Evolutionary conservation across 176 grass and related monocot species (phyloP), one percentile per base, ranked within the genome.

Genomic region (Secale cereale): DNA sequence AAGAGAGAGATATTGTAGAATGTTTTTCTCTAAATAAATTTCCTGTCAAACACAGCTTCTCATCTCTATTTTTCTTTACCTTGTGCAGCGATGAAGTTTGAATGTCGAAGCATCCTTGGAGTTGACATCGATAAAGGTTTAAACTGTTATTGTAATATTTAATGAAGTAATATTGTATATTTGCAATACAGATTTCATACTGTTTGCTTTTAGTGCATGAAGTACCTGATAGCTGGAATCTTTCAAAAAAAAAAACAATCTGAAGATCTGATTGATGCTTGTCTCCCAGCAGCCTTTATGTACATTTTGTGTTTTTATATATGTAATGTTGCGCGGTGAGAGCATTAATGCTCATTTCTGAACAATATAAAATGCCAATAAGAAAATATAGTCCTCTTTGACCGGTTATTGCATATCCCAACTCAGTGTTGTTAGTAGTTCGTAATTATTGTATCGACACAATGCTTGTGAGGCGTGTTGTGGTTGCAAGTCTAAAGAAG

Each of bases 111-210:
- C 63, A 96, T 99, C 70, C 65, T 92, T 82, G 97, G 97, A 85
- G 82, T 99, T 83, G 97, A 99, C 50, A 99, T 96, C 36, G 97
- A 99, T 82, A 65, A 74, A 94, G 94, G 97, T 99, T 28, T 74
- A 39, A 22, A 19, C 74, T 71, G 0, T 52, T 27, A 40, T 76
- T 69, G 1, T 20, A 39, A 76, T 92, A 32, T 64, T 4, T 20
- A 39, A 76, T 92, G 39, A 89, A 40, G 25, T 41, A 20, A 26
- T 66, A 35, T 79, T 59, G 19, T 66, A 23, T 31, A 19, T 81
- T 7, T 56, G 48, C 22, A 22, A 56, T 56, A 56, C 7, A 50
- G 14, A 40, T 68, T 89, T 83, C 25, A 59, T 56, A 30, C 60
- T 32, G 23, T 25, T 15, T 68, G 31, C 15, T 56, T 28, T 85